Evolutionary conservation across 2,329 filamentous ascomycete species (phyloP).

Genomic region (Aspergillus quadrilineatus): DNA sequence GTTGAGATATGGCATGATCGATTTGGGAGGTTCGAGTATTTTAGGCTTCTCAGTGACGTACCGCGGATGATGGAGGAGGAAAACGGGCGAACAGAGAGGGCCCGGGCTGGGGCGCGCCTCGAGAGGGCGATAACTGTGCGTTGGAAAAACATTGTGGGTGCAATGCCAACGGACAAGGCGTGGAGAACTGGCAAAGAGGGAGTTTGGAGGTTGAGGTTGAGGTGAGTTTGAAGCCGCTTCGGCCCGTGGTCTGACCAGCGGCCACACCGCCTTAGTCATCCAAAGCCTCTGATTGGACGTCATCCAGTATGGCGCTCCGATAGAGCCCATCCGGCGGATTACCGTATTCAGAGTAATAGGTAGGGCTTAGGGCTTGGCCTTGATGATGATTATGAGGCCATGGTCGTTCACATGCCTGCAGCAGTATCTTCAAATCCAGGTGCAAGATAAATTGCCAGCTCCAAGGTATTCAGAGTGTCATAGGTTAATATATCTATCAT

Average conservation of each 20-base stretch:
- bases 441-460: constrained; percentile 1
- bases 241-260: constrained; percentile 28
- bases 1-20: constrained; percentile 17
- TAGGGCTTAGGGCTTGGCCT: constrained; percentile 23
- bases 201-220: constrained; percentile 39
- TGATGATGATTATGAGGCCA: neutral
- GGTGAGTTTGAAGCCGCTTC: constrained; percentile 43
- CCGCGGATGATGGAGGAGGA: constrained; percentile 46
- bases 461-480: constrained; percentile 1
- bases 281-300: constrained; percentile 25
- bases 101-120: constrained; percentile 45
- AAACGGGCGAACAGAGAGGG: constrained; percentile 46
- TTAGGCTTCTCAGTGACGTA: constrained; percentile 40
- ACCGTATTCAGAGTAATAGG: constrained; percentile 13
- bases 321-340: constrained; percentile 18
- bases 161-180: constrained; percentile 25
- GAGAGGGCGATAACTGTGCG: constrained; percentile 48
- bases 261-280: constrained; percentile 26
- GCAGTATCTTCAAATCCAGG: neutral
- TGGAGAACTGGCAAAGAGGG: constrained; percentile 30
- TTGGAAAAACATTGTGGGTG: constrained; percentile 47
- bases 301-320: constrained; percentile 18
- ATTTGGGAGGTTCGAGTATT: constrained; percentile 5
- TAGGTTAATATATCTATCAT: constrained; percentile 17
- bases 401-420: neutral